These are phyloP conservation scores for Arthrobotrys megalospora DNA, from an alignment of 2,329 filamentous ascomycete species.

Conservation along the genomic window DNA sequence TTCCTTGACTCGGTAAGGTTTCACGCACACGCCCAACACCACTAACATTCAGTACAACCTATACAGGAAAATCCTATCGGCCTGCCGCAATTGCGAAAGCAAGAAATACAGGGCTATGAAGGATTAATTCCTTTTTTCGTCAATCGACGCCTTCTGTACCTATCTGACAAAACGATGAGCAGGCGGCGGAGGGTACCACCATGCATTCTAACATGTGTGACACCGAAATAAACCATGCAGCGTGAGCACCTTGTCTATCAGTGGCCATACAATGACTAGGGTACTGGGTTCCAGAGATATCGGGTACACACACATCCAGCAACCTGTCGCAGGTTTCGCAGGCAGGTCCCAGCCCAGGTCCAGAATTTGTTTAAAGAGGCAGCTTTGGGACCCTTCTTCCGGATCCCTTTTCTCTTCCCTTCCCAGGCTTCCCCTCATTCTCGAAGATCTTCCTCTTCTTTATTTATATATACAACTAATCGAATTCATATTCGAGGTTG, in stretches of 20 bases:
- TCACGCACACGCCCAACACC: constrained; percentile 44
- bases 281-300: constrained; percentile 19
- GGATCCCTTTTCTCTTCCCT: constrained; percentile 12
- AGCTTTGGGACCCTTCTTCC: constrained; percentile 50
- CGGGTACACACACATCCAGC: constrained; percentile 27
- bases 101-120: constrained; percentile 36
- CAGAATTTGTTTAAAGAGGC: constrained; percentile 60
- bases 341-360: constrained; percentile 10
- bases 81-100: constrained; percentile 59
- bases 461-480: constrained; percentile 17
- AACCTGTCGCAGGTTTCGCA: constrained; percentile 18
- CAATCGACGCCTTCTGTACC: constrained; percentile 16
- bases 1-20: constrained; percentile 48
- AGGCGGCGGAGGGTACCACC: constrained; percentile 19
- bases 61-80: constrained; percentile 55
- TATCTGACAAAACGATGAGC: constrained; percentile 34
- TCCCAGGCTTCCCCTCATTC: constrained; percentile 24
- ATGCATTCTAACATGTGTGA: constrained; percentile 57
- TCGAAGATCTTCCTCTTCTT: constrained; percentile 31
- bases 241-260: constrained; percentile 46
- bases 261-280: constrained; percentile 25
- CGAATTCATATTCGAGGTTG: constrained; percentile 33
- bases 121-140: constrained; percentile 44
- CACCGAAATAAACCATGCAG: constrained; percentile 46
- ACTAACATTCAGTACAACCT: constrained; percentile 20